Percentiles rank a stretch among this genome's conserved stretches.
These are phyloP conservation scores for Xylaria sp. DNA, from an alignment of 2,329 filamentous ascomycete species.

Conservation along the genomic window DNA sequence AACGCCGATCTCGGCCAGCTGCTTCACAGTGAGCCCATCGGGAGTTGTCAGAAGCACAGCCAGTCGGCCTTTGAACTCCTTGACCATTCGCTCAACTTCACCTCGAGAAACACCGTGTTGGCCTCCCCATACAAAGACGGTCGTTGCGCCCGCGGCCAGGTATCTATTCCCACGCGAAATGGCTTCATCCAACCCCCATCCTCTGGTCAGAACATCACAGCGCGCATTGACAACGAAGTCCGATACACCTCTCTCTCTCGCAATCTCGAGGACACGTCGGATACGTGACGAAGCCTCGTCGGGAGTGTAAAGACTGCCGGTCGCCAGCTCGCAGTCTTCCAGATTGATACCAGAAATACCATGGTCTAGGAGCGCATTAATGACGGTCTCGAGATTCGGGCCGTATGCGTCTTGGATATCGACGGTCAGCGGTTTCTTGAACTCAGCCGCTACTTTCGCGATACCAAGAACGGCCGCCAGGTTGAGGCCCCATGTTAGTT, in stretches of 20 bases:
- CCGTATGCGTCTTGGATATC: slow-evolving; percentile 59
- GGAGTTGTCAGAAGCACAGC: slow-evolving; percentile 42
- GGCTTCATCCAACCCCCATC: slow-evolving; percentile 47
- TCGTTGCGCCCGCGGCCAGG: slow-evolving; percentile 61
- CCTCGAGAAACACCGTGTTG: slow-evolving; percentile 47
- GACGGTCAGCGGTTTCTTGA: slow-evolving; percentile 56
- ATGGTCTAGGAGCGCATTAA: slow-evolving; percentile 54
- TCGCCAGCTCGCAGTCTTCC: slow-evolving; percentile 58
- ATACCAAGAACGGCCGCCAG: slow-evolving; percentile 55
- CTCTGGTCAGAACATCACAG: slow-evolving; percentile 56
- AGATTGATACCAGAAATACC: slow-evolving; percentile 64
- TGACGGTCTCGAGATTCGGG: slow-evolving; percentile 52
- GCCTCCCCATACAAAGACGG: slow-evolving; percentile 61
- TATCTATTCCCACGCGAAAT: slow-evolving; percentile 60
- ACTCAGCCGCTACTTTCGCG: slow-evolving; percentile 47
- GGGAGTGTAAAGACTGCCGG: slow-evolving; percentile 50
- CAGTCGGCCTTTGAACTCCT: slow-evolving; percentile 55
- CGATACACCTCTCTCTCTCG: slow-evolving; percentile 55
- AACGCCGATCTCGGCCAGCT: slow-evolving; percentile 55
- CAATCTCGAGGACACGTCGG: slow-evolving; percentile 49
- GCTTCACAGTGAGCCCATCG: slow-evolving; percentile 39
- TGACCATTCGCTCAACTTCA: slow-evolving; percentile 54
- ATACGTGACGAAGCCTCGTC: slow-evolving; percentile 57
- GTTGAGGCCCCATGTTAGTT: slow-evolving; percentile 57
- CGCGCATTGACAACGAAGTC: slow-evolving; percentile 63